phyloP scores from a whole-genome alignment of 768 basidiomycete genomes.

The Wakefieldia striispora region DNA sequence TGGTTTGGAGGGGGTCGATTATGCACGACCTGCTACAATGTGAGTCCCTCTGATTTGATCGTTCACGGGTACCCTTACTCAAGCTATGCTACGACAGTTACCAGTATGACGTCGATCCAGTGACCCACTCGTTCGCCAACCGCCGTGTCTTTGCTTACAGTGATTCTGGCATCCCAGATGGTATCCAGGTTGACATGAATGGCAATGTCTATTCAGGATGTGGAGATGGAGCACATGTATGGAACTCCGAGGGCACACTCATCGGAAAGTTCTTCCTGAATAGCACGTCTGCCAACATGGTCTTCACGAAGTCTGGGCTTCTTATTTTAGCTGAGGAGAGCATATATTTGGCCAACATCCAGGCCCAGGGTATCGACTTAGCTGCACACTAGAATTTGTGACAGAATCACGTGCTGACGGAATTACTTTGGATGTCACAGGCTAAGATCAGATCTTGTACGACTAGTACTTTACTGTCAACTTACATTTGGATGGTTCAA shows the following conservation, averaged over 20 bases:
- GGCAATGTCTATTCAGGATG: constrained; percentile 69
- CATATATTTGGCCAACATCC: constrained; percentile 38
- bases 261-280: constrained; percentile 63
- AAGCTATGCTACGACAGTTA: constrained; percentile 41
- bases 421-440: too few relatives aligned
- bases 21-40: constrained; percentile 67
- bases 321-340: constrained; percentile 40
- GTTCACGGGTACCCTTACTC: not conserved
- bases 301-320: constrained; percentile 40
- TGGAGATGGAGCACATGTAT: constrained; percentile 68
- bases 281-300: constrained; percentile 35
- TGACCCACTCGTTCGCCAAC: constrained; percentile 52
- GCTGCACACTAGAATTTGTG: not conserved
- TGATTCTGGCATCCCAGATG: constrained; percentile 67
- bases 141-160: constrained; percentile 65
- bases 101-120: constrained; percentile 62
- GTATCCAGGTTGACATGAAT: constrained; percentile 46
- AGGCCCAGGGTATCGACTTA: constrained; percentile 29
- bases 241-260: constrained; percentile 51
- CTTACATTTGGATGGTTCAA: constrained; percentile 13
- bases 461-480: not conserved
- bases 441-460: constrained; percentile 13
- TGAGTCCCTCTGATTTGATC: constrained; percentile 31
- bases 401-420: constrained; percentile 10
- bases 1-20: constrained; percentile 47